Evolutionary conservation across 2,329 filamentous ascomycete species (phyloP).

Genomic region (Cladosporium sp.): DNA sequence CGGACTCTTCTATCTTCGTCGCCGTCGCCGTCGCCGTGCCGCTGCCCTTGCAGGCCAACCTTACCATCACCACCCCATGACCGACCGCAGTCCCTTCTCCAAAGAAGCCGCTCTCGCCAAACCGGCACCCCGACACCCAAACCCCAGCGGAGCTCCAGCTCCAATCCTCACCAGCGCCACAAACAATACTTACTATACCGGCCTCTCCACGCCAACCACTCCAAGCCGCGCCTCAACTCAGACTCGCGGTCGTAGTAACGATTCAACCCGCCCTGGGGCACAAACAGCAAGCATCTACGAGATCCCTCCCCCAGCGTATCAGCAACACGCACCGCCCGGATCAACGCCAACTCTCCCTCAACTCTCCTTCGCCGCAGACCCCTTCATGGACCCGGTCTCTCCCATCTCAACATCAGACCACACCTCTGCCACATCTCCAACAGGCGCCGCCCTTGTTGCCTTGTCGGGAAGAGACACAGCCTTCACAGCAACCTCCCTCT

Average conservation of each 20-base stretch:
- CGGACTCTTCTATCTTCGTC: slow-evolving; percentile 8
- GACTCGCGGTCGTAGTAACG: slow-evolving; percentile 3
- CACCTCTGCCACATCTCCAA: not conserved
- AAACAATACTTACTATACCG: slow-evolving; percentile 20
- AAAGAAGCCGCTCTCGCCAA: slow-evolving; percentile 2
- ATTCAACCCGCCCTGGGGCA: not conserved
- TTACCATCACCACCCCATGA: slow-evolving; percentile 6
- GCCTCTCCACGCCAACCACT: slow-evolving; percentile 13
- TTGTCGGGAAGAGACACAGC: slow-evolving; percentile 11
- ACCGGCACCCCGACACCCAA: not conserved
- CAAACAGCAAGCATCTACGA: slow-evolving; percentile 4
- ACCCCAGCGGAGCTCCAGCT: not conserved
- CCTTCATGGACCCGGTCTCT: slow-evolving; percentile 15
- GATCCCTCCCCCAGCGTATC: slow-evolving; percentile 13
- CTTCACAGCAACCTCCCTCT: slow-evolving; percentile 7
- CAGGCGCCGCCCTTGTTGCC: slow-evolving; percentile 4
- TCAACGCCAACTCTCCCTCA: slow-evolving; percentile 7
- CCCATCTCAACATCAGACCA: not conserved
- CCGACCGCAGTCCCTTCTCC: slow-evolving; percentile 8
- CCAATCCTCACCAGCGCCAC: slow-evolving; percentile 8
- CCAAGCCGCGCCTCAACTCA: slow-evolving; percentile 11
- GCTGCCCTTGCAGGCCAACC: not conserved
- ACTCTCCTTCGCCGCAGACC: not conserved
- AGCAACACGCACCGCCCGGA: slow-evolving; percentile 7
- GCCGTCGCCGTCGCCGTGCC: slow-evolving; percentile 4